Percentiles rank a stretch among this genome's conserved stretches.
Conservation (phyloP, 2,329 filamentous ascomycete genomes). For the Sporothrix brunneoviolacea region DNA sequence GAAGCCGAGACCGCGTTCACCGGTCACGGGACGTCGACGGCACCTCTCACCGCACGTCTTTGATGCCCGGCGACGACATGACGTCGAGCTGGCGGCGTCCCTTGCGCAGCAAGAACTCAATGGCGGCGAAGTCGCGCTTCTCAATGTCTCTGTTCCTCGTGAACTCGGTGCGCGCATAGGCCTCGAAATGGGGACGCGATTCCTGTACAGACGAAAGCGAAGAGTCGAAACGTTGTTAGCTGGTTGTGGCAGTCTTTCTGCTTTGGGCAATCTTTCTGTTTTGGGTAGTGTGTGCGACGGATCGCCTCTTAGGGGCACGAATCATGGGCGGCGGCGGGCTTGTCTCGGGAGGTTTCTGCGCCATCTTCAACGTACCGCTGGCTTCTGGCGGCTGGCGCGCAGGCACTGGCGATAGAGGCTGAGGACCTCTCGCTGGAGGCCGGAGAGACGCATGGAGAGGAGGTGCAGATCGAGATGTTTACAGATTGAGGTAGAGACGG, state of each 20-base stretch:
- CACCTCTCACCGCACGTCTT: slow-evolving; percentile 52
- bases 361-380: slow-evolving; percentile 48
- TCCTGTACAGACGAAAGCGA: slow-evolving; percentile 33
- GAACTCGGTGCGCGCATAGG: slow-evolving; percentile 69
- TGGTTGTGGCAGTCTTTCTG: neutral
- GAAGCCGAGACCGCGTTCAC: too few relatives aligned
- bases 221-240: neutral
- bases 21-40: too few relatives aligned
- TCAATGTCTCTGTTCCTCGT: slow-evolving; percentile 59
- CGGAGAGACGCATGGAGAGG: slow-evolving; percentile 55
- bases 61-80: slow-evolving; percentile 73
- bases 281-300: too few relatives aligned
- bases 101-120: slow-evolving; percentile 79
- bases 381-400: slow-evolving; percentile 74
- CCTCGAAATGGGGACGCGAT: slow-evolving; percentile 54
- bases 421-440: slow-evolving; percentile 84
- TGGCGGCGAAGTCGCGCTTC: slow-evolving; percentile 78
- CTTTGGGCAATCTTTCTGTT: slow-evolving; percentile 5
- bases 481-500: too few relatives aligned
- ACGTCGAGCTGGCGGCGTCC: slow-evolving; percentile 74
- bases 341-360: too few relatives aligned
- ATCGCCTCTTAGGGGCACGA: too few relatives aligned
- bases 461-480: too few relatives aligned
- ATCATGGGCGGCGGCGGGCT: too few relatives aligned
- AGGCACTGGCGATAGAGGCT: slow-evolving; percentile 81